Evolutionary conservation across 768 basidiomycete genomes (phyloP).

Genomic region (Lyophyllum shimeji): DNA sequence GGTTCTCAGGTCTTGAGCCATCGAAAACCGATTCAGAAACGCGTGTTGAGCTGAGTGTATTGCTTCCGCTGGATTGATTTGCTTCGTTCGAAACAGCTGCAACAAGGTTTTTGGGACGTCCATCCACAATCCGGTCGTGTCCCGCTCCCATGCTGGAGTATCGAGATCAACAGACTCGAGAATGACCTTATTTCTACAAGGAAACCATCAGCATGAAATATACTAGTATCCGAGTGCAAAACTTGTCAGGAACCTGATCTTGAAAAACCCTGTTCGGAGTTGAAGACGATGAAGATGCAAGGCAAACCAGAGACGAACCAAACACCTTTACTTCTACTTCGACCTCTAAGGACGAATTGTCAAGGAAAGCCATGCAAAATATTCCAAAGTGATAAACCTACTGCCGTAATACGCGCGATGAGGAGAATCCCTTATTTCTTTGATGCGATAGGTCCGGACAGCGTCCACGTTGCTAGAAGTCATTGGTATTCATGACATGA

Average conservation of each 20-base stretch:
- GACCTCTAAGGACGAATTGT: constrained; percentile 42
- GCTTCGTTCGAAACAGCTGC: constrained; percentile 49
- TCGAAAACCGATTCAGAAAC: constrained; percentile 71
- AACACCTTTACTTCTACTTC: constrained; percentile 70
- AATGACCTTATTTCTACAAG: constrained; percentile 59
- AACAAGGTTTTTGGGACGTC: constrained; percentile 62
- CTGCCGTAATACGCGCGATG: constrained; percentile 71
- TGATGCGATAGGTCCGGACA: constrained; percentile 71
- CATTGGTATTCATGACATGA: not conserved
- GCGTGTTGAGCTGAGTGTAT: constrained; percentile 89
- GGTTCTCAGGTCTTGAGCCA: constrained; percentile 69
- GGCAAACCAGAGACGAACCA: constrained; percentile 42
- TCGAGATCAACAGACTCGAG: constrained; percentile 79
- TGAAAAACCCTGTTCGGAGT: constrained; percentile 64
- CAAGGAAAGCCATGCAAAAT: not conserved
- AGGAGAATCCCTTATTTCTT: constrained; percentile 56
- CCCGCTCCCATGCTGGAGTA: constrained; percentile 73
- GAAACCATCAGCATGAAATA: not conserved
- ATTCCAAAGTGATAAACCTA: constrained; percentile 31
- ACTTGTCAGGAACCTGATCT: constrained; percentile 52
- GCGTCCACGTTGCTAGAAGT: constrained; percentile 70
- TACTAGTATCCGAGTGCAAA: not conserved
- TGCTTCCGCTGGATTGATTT: constrained; percentile 69
- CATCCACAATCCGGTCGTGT: constrained; percentile 77
- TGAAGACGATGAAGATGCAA: not conserved